Evolutionary conservation across 495 filamentous ascomycete species (phyloP).

Genomic region (Neurospora tetrasperma): DNA sequence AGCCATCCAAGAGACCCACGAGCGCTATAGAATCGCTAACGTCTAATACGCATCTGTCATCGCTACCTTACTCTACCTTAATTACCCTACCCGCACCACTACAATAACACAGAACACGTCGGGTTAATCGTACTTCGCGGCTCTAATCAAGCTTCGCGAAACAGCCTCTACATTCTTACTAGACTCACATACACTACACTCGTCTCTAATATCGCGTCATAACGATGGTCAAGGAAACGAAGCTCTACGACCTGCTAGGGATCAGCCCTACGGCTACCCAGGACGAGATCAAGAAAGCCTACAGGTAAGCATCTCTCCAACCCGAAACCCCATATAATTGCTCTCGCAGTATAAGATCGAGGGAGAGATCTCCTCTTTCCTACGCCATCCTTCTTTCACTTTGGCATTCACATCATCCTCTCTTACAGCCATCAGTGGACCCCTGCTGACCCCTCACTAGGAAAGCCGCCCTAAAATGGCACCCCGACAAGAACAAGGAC

Average conservation of each 20-base stretch:
- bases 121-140: neutral
- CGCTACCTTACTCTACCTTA: neutral
- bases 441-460: slow-evolving; percentile 32
- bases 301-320: slow-evolving; percentile 48
- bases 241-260: slow-evolving; percentile 69
- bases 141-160: neutral
- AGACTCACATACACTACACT: neutral
- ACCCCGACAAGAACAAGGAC: slow-evolving; percentile 97
- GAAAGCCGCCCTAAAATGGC: slow-evolving; percentile 82
- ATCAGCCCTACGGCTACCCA: slow-evolving; percentile 70
- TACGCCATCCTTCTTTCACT: neutral
- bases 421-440: neutral
- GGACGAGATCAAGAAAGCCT: slow-evolving; percentile 97
- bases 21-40: neutral
- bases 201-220: neutral
- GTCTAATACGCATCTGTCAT: neutral
- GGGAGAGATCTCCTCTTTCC: neutral
- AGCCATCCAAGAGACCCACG: neutral
- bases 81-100: neutral
- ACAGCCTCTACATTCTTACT: neutral
- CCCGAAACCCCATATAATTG: neutral
- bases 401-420: slow-evolving; percentile 1
- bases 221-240: slow-evolving; percentile 79
- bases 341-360: neutral
- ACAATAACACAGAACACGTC: neutral